Percentiles rank a stretch among this genome's conserved stretches.
These are phyloP conservation scores for Lepidium aucheri DNA, from an alignment of 345 rosid genomes.

Conservation along the genomic window DNA sequence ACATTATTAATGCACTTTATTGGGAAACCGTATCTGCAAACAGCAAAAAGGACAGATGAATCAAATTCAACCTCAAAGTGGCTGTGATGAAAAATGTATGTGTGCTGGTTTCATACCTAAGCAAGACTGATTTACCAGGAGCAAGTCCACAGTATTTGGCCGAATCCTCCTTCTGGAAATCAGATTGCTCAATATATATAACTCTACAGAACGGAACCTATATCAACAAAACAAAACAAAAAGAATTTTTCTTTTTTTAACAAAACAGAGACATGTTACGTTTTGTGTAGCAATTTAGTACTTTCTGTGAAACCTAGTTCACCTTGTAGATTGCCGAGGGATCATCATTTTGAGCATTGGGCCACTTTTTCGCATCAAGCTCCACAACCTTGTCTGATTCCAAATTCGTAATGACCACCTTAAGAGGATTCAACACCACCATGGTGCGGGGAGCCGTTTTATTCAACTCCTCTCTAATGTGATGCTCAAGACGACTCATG, in stretches of 20 bases:
- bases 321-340: conserved; percentile 62
- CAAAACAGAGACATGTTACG: too few species aligned
- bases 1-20: background rate
- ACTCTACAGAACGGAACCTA: conserved; percentile 68
- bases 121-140: conserved; percentile 63
- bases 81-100: background rate
- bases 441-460: conserved; percentile 67
- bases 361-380: conserved; percentile 81
- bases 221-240: background rate
- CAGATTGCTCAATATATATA: conserved; percentile 60
- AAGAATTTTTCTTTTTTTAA: too few species aligned
- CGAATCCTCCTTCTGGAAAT: conserved; percentile 64
- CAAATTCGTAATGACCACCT: conserved; percentile 71
- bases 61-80: too few species aligned
- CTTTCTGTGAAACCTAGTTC: too few species aligned
- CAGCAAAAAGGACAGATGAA: too few species aligned
- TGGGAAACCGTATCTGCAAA: background rate
- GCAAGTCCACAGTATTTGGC: conserved; percentile 72
- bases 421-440: conserved; percentile 81
- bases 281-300: too few species aligned
- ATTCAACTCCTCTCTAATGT: conserved; percentile 78
- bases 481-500: conserved; percentile 79
- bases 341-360: conserved; percentile 48
- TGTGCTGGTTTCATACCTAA: conserved; percentile 34
- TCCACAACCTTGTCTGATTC: conserved; percentile 44